These are phyloP conservation scores for Cladorrhinum samala DNA, from an alignment of 495 filamentous ascomycete species.

Conservation along the genomic window DNA sequence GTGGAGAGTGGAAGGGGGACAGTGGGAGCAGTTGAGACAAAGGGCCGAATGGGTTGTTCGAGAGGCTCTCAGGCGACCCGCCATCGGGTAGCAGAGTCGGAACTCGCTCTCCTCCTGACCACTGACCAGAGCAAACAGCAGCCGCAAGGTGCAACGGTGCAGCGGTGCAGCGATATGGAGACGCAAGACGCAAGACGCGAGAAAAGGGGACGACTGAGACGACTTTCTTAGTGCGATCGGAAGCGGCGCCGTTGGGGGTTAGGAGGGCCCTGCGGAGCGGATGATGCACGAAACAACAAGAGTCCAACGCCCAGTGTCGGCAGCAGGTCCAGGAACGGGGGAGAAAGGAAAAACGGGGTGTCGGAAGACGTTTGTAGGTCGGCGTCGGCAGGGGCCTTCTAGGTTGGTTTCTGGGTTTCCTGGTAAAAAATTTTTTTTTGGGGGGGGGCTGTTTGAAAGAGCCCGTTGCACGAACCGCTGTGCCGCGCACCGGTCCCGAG, in stretches of 20 bases:
- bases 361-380: constrained; percentile 23
- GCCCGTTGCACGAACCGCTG: constrained; percentile 29
- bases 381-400: constrained; percentile 17
- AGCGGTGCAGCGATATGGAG: constrained; percentile 9
- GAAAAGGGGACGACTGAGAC: constrained; percentile 4
- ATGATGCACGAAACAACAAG: constrained; percentile 28
- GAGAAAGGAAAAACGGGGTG: constrained; percentile 7
- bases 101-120: constrained; percentile 2
- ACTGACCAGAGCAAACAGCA: constrained; percentile 12
- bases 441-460: no score
- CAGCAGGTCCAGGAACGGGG: constrained; percentile 25
- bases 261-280: constrained; percentile 22
- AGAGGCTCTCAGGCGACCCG: constrained; percentile 21
- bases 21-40: constrained; percentile 9
- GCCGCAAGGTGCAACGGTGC: constrained; percentile 17
- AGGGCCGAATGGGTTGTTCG: not conserved
- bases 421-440: constrained; percentile 6
- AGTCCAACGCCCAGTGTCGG: constrained; percentile 10
- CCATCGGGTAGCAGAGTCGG: constrained; percentile 25
- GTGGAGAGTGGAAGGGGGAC: constrained; percentile 20
- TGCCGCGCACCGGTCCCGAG: constrained; percentile 17
- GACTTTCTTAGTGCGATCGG: constrained; percentile 20
- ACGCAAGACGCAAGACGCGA: constrained; percentile 3
- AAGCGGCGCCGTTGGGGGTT: constrained; percentile 22
- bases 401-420: constrained; percentile 6